Base-by-base conservation (phyloP, 2,329 filamentous ascomycete species). In the Aspergillus unguis region DNA sequence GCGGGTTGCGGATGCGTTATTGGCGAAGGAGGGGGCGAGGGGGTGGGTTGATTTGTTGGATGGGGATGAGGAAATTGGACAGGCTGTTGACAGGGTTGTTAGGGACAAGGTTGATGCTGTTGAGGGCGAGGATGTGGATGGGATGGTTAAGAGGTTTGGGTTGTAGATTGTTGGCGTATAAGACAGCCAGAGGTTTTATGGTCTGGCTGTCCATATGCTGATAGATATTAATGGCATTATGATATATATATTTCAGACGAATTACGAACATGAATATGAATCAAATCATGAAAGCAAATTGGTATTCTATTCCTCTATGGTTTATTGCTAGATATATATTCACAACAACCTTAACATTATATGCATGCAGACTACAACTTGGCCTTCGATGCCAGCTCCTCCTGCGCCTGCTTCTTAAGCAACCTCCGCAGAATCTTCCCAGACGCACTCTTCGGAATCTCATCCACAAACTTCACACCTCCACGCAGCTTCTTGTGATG, bases 41-140 rank as follows among this genome's bases (percentile, higher is more conserved):
- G 80, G 80, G 0, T 83, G 79, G 78, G 71, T 75, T 62, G 80
- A 83, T 71, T 64, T 82, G 56, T 55, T 82, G 42, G 73, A 77
- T 59, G 80, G 80, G 3, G 69, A 79, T 23, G 75, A 79, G 53
- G 62, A 60, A 0, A 69, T 80, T 43, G 70, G 70, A 5, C 65
- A 68, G 44, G 79, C 77, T 10, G 73, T 81, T 25, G 72, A 77
- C 55, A 70, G 69, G 57, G 66, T 77, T 54, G 72, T 71, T 1
- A 71, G 61, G 59, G 74, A 76, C 42, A 69, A 69, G 17, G 60
- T 77, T 53, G 77, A 81, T 68, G 70, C 72, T 37, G 67, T 75
- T 38, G 76, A 77, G 33, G 79, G 75, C 2, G 80, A 82, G 63
- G 75, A 81, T 70, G 63, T 80, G 25, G 71, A 75, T 44, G 70